Evolutionary conservation across 805 yeast species (phyloP), one percentile per base, ranked within the genome.

Genomic region (Tanozyma kutaoensis): DNA sequence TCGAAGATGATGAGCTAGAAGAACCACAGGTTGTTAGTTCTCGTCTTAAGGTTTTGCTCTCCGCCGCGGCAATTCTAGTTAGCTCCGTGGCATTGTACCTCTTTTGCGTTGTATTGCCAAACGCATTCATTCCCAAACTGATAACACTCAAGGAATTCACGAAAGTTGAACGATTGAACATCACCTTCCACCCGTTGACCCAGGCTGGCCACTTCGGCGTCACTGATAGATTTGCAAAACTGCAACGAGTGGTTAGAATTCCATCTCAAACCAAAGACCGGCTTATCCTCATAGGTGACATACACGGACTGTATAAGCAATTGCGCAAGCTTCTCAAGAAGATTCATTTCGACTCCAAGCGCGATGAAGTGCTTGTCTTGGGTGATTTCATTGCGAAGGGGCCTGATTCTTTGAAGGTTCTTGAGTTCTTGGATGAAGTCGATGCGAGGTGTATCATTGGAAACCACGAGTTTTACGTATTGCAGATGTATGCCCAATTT

Each of bases 321-420:
- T 53, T 85, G 29, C 45, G 46, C 30, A 50, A 58, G 26, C 55
- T 88, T 22, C 51, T 86, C 29, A 40, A 57, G 7, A 64, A 69
- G 40, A 39, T 69, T 13, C 48, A 61, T 9, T 69, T 60, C 40
- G 58, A 70, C 30, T 45, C 48, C 11, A 40, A 55, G 13, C 39
- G 47, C 7, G 93, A 82, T 45, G 66, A 66, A 24, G 58, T 85
- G 10, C 52, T 86, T 2, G 54, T 85, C 14, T 50, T 85, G 13
- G 97, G 97, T 4, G 96, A 86, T 45, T 81, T 85, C 47, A 58
- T 81, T 12, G 63, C 84, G 27, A 88, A 86, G 45, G 97, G 97
- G 1, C 75, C 79, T 4, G 72, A 78, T 31, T 78, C 93, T 1
- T 35, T 68, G 10, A 68, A 66, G 22, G 84, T 84, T 3, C 45